Percentiles rank a stretch among this genome's conserved stretches.
These are phyloP conservation scores for Leccinum uliginosum DNA, from an alignment of 768 basidiomycete species.

Conservation along the genomic window DNA sequence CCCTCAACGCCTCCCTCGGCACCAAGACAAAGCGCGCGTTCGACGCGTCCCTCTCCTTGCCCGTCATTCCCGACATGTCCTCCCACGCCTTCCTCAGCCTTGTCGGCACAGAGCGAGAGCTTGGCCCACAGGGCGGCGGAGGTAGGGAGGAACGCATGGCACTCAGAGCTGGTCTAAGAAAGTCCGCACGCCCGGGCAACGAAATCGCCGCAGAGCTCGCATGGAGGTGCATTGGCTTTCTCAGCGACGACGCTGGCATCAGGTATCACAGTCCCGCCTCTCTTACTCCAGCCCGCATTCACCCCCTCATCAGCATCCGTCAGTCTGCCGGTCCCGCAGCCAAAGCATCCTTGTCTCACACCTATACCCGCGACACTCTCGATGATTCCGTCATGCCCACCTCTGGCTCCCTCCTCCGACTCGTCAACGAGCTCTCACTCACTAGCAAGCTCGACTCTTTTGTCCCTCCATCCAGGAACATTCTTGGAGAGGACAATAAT, in stretches of 20 bases:
- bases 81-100: constrained; percentile 68
- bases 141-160: constrained; percentile 40
- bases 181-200: constrained; percentile 38
- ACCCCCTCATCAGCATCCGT: constrained; percentile 58
- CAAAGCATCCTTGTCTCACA: constrained; percentile 84
- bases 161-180: constrained; percentile 62
- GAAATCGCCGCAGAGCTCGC: constrained; percentile 85
- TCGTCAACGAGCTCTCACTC: constrained; percentile 20
- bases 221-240: constrained; percentile 65
- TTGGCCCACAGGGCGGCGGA: constrained; percentile 31
- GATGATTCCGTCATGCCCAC: constrained; percentile 26
- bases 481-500: constrained; percentile 21
- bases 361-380: constrained; percentile 56
- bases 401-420: constrained; percentile 18
- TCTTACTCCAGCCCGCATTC: not conserved
- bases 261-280: constrained; percentile 42
- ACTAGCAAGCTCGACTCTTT: constrained; percentile 20
- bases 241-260: constrained; percentile 75
- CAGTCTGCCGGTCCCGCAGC: constrained; percentile 73
- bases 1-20: constrained; percentile 77
- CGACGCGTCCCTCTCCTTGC: constrained; percentile 61
- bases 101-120: constrained; percentile 77
- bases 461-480: not conserved
- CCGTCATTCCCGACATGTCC: constrained; percentile 55
- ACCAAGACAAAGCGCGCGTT: constrained; percentile 86